Base-by-base conservation (phyloP, 768 basidiomycete species). In the Coprinopsis strossmayeri region DNA sequence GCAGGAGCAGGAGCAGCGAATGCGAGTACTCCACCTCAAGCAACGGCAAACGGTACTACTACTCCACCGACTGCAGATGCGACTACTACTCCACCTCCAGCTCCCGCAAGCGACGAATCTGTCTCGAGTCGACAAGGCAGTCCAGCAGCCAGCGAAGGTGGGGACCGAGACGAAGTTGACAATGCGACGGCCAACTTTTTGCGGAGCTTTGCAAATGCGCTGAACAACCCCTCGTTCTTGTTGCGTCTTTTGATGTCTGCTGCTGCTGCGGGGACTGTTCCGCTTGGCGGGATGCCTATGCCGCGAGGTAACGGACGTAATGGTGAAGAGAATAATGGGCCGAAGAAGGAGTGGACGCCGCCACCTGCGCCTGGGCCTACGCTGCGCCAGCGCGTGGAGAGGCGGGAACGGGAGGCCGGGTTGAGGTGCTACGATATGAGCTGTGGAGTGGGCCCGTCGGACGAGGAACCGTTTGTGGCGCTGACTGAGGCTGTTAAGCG, bases 401-500 rank as follows among this genome's bases (percentile, higher is more conserved):
- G 76, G 50, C 72, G 77, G 48, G 88, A 90, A 62, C 76, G 82
- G 18, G 84, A 87, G 59, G 73, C 77, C 18, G 87, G 85, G 0
- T 58, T 87, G 56, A 71, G 88, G 42, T 91, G 88, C 60, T 77
- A 69, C 32, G 87, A 89, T 56, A 64, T 80, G 24, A 80, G 78
- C 51, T 91, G 88, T 61, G 85, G 84, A 2, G 60, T 88, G 24
- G 88, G 86, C 0, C 85, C 85, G 5, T 80, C 78, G 12, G 85
- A 87, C 49, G 85, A 87, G 13, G 83, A 86, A 35, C 84, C 84
- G 12, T 64, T 64, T 37, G 63, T 72, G 4, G 61, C 59, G 43
- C 45, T 61, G 15, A 56, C 59, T 0, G 61, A 57, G 7, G 59
- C 42, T 51, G 64, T 53, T 27, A 59, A 58, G 58, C 61, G 62